A percentile compares a stretch with the other conserved stretches of the same genome.
Evolutionary conservation across 768 basidiomycete genomes (phyloP).

Genomic region (Guyanaporus albipodus): DNA sequence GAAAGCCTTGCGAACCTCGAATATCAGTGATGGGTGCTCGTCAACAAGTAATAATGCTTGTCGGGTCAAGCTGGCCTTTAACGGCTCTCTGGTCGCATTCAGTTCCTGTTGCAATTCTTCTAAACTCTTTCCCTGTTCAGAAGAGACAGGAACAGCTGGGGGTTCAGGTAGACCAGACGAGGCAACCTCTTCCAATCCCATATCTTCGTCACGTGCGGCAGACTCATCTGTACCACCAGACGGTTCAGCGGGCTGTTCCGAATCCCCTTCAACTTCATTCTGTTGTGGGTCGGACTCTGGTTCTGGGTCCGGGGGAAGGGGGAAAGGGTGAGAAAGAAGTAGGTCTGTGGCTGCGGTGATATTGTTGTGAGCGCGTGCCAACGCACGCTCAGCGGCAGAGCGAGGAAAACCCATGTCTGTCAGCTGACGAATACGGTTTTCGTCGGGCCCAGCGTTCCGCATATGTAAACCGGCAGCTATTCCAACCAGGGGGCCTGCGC

Average conservation of each 20-base stretch:
- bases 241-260: conserved; percentile 29
- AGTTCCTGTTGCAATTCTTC: conserved; percentile 68
- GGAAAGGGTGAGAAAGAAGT: conserved; percentile 77
- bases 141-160: conserved; percentile 7
- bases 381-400: conserved; percentile 79
- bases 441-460: conserved; percentile 55
- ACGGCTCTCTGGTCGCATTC: conserved; percentile 57
- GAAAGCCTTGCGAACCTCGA: conserved; percentile 83
- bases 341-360: conserved; percentile 85
- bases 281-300: conserved; percentile 23
- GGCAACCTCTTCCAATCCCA: conserved; percentile 19
- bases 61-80: conserved; percentile 60
- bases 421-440: conserved; percentile 74
- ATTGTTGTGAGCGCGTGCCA: conserved; percentile 84
- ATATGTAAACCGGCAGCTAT: conserved; percentile 32
- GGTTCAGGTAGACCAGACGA: conserved; percentile 16
- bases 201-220: conserved; percentile 27
- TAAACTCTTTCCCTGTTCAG: conserved; percentile 38
- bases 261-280: conserved; percentile 9
- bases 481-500: conserved; percentile 30
- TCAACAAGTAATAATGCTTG: conserved; percentile 80
- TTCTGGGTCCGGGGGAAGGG: conserved; percentile 64
- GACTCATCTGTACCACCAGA: conserved; percentile 24
- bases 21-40: conserved; percentile 81
- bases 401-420: conserved; percentile 97